Percentiles rank a stretch among this genome's conserved stretches.
phyloP scores from a whole-genome alignment of 495 filamentous ascomycete species.

The Xylaria acuta region DNA sequence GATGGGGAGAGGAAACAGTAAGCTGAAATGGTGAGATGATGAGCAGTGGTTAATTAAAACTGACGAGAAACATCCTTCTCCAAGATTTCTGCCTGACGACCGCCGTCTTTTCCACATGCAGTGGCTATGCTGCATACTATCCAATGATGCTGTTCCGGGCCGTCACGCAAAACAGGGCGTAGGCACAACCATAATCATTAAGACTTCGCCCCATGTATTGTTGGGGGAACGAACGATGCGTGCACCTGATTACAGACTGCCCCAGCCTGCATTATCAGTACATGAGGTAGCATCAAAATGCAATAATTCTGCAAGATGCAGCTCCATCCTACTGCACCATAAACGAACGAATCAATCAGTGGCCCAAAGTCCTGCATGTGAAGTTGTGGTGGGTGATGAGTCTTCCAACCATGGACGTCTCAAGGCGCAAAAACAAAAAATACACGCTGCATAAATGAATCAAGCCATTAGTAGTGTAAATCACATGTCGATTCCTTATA shows the following conservation, averaged over 20 bases:
- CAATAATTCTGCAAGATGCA: too few relatives aligned
- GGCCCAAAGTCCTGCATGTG: too few relatives aligned
- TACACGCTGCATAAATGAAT: not conserved
- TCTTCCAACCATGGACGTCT: too few relatives aligned
- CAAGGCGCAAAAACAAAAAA: too few relatives aligned
- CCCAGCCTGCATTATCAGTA: too few relatives aligned
- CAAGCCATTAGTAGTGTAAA: not conserved
- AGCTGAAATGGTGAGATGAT: not conserved
- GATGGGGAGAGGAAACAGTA: not conserved
- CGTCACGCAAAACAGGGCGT: not conserved
- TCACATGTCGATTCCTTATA: not conserved
- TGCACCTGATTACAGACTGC: too few relatives aligned
- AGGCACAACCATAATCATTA: not conserved
- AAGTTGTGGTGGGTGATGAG: too few relatives aligned
- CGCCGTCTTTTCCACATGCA: not conserved
- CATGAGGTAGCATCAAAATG: too few relatives aligned
- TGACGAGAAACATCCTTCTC: not conserved
- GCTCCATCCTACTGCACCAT: too few relatives aligned
- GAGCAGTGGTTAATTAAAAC: not conserved
- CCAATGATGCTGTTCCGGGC: constrained; percentile 9
- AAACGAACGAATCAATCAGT: too few relatives aligned
- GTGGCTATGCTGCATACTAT: not conserved
- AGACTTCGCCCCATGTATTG: too few relatives aligned
- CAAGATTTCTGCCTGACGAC: not conserved
- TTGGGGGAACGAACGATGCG: too few relatives aligned